These are phyloP conservation scores for Asclepias syriaca DNA, from an alignment of 257 asterid species.

Conservation along the genomic window DNA sequence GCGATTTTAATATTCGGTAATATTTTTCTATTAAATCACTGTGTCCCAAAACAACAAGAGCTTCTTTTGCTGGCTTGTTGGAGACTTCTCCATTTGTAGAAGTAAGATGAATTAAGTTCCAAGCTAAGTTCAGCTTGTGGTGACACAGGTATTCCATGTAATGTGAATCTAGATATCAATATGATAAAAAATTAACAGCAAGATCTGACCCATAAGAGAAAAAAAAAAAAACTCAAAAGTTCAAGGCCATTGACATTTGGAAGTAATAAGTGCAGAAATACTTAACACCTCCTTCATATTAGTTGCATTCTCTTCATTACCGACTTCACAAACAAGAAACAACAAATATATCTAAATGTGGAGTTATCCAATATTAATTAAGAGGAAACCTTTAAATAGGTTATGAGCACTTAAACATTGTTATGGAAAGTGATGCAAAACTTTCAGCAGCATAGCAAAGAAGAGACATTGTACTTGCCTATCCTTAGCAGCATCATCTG, in stretches of 20 bases:
- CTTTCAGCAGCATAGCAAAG: neutral
- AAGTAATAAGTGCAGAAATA: neutral
- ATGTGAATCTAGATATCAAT: neutral
- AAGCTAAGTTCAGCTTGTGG: neutral
- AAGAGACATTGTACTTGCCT: slow-evolving; percentile 36
- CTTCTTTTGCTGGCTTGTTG: neutral
- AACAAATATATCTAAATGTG: neutral
- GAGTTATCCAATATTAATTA: neutral
- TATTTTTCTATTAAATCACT: neutral
- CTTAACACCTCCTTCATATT: neutral
- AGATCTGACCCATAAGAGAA: neutral
- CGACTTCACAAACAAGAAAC: too few species aligned
- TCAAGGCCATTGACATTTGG: neutral
- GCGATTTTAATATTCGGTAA: neutral
- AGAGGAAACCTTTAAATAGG: neutral
- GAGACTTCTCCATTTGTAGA: neutral
- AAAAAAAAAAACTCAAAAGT: neutral
- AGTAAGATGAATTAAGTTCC: neutral
- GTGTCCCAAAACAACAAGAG: neutral
- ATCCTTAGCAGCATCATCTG: slow-evolving; percentile 53
- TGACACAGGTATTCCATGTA: neutral
- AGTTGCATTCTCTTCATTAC: neutral
- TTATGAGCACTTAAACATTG: neutral
- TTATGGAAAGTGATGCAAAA: neutral
- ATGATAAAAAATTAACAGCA: neutral